Evolutionary conservation across 192 early-diverging fungal genomes (phyloP).

Genomic region (Coemansia sp.): DNA sequence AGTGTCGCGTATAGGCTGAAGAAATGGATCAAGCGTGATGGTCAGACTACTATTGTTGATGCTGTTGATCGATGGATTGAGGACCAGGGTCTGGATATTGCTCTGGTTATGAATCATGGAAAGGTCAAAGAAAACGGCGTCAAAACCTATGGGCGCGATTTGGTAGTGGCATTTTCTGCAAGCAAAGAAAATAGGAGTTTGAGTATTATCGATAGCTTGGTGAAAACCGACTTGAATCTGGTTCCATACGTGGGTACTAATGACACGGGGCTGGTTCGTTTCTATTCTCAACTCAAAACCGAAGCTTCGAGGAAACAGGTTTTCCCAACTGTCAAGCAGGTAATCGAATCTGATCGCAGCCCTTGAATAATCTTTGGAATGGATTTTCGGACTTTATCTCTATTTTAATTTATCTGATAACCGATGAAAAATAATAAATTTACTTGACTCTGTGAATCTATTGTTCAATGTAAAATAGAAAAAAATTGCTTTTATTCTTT

Average conservation of each 20-base stretch:
- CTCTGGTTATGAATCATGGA: conserved; percentile 50
- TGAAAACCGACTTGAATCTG: not conserved
- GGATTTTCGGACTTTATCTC: too few species aligned
- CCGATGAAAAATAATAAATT: too few species aligned
- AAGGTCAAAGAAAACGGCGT: conserved; percentile 26
- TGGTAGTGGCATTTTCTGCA: conserved; percentile 24
- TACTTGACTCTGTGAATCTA: too few species aligned
- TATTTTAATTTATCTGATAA: too few species aligned
- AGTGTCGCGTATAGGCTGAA: conserved; percentile 38
- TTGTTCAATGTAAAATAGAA: too few species aligned
- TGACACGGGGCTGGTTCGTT: not conserved
- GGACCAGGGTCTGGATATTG: conserved; percentile 30
- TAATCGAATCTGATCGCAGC: conserved; percentile 18
- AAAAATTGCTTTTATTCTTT: too few species aligned
- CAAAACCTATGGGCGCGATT: conserved; percentile 42
- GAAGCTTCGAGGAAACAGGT: conserved; percentile 50
- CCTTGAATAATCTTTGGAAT: too few species aligned
- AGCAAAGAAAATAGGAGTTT: not conserved
- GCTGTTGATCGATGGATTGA: conserved; percentile 28
- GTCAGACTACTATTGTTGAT: conserved; percentile 10
- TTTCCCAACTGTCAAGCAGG: conserved; percentile 34
- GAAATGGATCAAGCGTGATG: conserved; percentile 55
- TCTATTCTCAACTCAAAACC: conserved; percentile 25
- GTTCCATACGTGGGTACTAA: not conserved
- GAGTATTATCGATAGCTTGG: conserved; percentile 13